A percentile compares a stretch with the other conserved stretches of the same genome.
Conservation (phyloP, 345 rosid species). For the Camelina sativa region DNA sequence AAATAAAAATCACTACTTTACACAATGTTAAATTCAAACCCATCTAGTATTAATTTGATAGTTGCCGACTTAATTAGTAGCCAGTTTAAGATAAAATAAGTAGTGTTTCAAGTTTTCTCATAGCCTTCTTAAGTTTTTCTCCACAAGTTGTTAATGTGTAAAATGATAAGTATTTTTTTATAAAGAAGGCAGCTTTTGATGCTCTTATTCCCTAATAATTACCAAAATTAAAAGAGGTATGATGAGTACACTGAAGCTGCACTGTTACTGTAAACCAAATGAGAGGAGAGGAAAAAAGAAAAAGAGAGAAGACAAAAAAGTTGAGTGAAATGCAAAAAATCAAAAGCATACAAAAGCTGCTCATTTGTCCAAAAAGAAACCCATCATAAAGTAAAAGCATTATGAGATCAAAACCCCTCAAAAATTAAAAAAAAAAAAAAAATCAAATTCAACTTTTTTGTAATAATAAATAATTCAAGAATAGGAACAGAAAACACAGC, state of each 20-base stretch:
- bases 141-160: constrained; percentile 15
- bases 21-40: neutral
- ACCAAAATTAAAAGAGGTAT: constrained; percentile 39
- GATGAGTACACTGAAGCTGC: constrained; percentile 47
- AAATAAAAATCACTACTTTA: neutral
- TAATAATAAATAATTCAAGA: constrained; percentile 29
- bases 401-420: constrained; percentile 39
- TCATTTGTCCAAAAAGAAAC: constrained; percentile 51
- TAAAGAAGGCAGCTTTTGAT: constrained; percentile 25
- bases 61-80: neutral
- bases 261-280: constrained; percentile 37
- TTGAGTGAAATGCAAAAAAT: constrained; percentile 47
- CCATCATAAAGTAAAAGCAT: constrained; percentile 49
- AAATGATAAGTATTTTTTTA: neutral
- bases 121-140: neutral
- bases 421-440: neutral
- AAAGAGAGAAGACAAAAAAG: constrained; percentile 25
- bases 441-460: neutral
- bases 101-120: neutral
- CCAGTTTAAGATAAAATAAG: too few species aligned
- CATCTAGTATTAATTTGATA: neutral
- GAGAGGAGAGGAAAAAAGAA: constrained; percentile 20
- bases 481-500: constrained; percentile 41
- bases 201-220: constrained; percentile 46
- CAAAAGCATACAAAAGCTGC: constrained; percentile 50